Percentiles rank a stretch among this genome's conserved stretches.
Conservation (phyloP, 805 yeast genomes). For the Starmerella sp. region DNA sequence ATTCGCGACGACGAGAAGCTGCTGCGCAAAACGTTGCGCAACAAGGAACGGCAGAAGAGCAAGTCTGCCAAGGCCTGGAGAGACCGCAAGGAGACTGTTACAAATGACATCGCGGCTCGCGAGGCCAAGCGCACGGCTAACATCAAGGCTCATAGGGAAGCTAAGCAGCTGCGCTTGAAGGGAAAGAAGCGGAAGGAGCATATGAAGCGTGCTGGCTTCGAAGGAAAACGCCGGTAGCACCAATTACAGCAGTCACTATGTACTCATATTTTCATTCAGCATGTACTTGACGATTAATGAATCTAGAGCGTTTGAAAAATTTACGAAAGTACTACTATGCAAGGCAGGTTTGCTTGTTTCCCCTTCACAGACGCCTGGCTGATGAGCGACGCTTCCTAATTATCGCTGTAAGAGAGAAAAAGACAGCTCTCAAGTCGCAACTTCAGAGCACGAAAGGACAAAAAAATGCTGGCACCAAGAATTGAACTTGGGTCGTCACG, state of each 20-base stretch:
- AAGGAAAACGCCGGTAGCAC: not conserved
- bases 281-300: not conserved
- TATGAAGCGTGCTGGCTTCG: slow-evolving; percentile 16
- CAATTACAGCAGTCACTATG: not conserved
- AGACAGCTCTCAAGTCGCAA: too few relatives aligned
- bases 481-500: slow-evolving; percentile 65
- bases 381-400: not conserved
- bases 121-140: slow-evolving; percentile 88
- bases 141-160: slow-evolving; percentile 70
- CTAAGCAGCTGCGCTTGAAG: slow-evolving; percentile 51
- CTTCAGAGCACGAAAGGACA: not conserved
- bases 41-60: slow-evolving; percentile 71
- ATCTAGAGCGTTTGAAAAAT: not conserved
- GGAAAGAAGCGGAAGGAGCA: slow-evolving; percentile 49
- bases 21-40: slow-evolving; percentile 72
- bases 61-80: slow-evolving; percentile 87
- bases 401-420: too few relatives aligned
- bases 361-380: not conserved
- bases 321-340: too few relatives aligned
- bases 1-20: slow-evolving; percentile 82
- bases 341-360: not conserved
- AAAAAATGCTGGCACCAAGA: slow-evolving; percentile 52
- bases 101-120: slow-evolving; percentile 60
- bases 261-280: not conserved
- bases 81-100: slow-evolving; percentile 73